Conservation (phyloP, 495 filamentous ascomycete genomes). For the Hamigera avellanea region DNA sequence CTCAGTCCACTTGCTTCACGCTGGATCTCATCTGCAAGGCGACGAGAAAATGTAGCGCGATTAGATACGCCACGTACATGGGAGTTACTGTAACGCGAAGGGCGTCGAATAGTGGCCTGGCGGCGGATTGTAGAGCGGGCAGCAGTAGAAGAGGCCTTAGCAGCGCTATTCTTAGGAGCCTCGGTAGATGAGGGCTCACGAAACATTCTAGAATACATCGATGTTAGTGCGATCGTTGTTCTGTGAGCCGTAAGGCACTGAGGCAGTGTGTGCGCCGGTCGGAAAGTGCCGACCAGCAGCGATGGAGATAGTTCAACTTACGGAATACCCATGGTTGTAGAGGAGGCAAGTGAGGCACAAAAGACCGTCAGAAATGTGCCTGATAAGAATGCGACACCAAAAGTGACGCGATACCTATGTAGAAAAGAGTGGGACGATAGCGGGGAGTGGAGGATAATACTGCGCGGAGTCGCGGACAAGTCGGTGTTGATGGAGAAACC, state of each 20-base stretch:
- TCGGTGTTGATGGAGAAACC: slow-evolving; percentile 12
- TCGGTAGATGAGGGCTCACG: slow-evolving; percentile 38
- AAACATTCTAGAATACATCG: slow-evolving; percentile 42
- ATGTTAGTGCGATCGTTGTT: slow-evolving; percentile 11
- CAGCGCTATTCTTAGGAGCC: slow-evolving; percentile 42
- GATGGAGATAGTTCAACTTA: slow-evolving; percentile 36
- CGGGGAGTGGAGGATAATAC: slow-evolving; percentile 5
- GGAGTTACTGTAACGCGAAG: slow-evolving; percentile 17
- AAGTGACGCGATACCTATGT: slow-evolving; percentile 2
- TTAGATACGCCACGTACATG: slow-evolving; percentile 21
- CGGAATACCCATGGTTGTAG: slow-evolving; percentile 64
- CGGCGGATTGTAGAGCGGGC: slow-evolving; percentile 67
- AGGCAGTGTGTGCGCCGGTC: slow-evolving; percentile 18
- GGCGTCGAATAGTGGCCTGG: slow-evolving; percentile 30
- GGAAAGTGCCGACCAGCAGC: slow-evolving; percentile 2
- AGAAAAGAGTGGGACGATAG: slow-evolving; percentile 9
- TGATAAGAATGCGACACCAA: slow-evolving; percentile 8
- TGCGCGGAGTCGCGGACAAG: not conserved
- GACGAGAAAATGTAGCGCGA: slow-evolving; percentile 22
- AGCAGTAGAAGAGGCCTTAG: slow-evolving; percentile 42
- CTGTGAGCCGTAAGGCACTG: slow-evolving; percentile 9
- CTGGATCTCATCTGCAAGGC: slow-evolving; percentile 35
- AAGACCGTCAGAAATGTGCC: slow-evolving; percentile 2
- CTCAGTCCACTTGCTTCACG: slow-evolving; percentile 19
- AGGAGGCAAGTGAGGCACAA: slow-evolving; percentile 6